phyloP scores from a whole-genome alignment of 176 grass and related monocot species.

The Oryza brachyantha region DNA sequence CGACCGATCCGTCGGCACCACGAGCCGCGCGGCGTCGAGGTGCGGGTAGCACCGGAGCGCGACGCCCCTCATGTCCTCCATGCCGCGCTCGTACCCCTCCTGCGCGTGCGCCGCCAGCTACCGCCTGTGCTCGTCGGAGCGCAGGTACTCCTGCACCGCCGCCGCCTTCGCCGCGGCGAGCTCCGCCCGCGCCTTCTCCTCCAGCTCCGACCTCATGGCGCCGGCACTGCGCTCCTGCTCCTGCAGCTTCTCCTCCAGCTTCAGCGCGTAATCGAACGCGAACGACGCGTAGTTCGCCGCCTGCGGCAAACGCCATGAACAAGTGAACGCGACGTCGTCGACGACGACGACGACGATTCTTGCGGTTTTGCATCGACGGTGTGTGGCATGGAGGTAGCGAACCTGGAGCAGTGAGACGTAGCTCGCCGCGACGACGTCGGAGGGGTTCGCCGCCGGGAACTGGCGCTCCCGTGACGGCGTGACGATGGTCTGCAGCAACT shows the following conservation, averaged over 20 bases:
- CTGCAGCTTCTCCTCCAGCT: constrained; percentile 9
- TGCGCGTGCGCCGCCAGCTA: constrained; percentile 11
- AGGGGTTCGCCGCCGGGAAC: constrained; percentile 13
- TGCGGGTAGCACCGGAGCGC: not conserved
- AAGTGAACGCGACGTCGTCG: too few species aligned
- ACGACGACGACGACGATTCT: too few species aligned
- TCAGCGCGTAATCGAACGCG: constrained; percentile 16
- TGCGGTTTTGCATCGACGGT: too few species aligned
- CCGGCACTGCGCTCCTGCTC: not conserved
- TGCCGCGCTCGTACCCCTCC: constrained; percentile 17
- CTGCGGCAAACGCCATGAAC: not conserved
- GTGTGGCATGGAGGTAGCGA: too few species aligned
- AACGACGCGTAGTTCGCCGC: constrained; percentile 21
- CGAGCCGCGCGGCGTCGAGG: constrained; percentile 7
- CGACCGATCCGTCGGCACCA: not conserved
- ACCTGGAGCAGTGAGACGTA: constrained; percentile 17
- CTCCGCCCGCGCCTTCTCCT: not conserved
- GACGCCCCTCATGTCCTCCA: constrained; percentile 37
- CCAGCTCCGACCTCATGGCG: not conserved
- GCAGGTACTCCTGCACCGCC: not conserved
- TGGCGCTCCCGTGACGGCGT: constrained; percentile 6
- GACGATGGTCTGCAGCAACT: constrained; percentile 9
- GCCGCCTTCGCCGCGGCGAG: constrained; percentile 4
- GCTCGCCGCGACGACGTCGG: not conserved
- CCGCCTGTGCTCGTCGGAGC: constrained; percentile 5